These are phyloP conservation scores for Pseudopediastrum boryanum DNA, from an alignment of 139 green algal species.

Conservation along the genomic window DNA sequence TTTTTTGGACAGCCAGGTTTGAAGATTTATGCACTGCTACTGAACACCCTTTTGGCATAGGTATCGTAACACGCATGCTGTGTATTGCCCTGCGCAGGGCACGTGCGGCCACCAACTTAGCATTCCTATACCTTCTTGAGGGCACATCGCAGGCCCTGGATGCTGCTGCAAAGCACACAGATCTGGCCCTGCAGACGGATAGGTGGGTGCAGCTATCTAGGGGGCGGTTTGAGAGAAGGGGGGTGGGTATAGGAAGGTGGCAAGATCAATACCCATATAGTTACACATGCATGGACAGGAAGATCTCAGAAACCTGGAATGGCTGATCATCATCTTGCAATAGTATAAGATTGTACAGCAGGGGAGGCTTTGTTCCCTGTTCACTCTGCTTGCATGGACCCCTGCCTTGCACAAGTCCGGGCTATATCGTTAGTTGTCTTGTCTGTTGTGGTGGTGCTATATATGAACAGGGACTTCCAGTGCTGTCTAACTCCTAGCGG, in stretches of 20 bases:
- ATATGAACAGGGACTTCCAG: too few relatives aligned
- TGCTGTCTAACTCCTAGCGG: too few relatives aligned
- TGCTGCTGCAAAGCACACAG: slow-evolving; percentile 71
- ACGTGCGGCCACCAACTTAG: slow-evolving; percentile 81
- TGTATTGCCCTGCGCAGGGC: slow-evolving; percentile 45
- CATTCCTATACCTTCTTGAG: slow-evolving; percentile 82
- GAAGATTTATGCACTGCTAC: too few relatives aligned
- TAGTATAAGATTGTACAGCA: background rate
- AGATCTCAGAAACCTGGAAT: background rate
- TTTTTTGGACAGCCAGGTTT: too few relatives aligned
- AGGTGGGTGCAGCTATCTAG: slow-evolving; percentile 15
- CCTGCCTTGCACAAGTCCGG: too few relatives aligned
- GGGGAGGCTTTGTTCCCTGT: background rate
- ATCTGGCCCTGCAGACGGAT: slow-evolving; percentile 76
- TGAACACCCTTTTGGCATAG: too few relatives aligned
- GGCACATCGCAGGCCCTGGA: slow-evolving; percentile 63
- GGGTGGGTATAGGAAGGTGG: background rate
- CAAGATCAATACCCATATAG: background rate
- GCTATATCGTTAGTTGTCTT: too few relatives aligned
- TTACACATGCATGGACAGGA: background rate
- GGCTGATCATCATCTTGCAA: background rate
- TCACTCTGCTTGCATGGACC: too few relatives aligned
- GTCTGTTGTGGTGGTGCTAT: too few relatives aligned
- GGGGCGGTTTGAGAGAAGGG: background rate
- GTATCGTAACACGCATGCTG: background rate